phyloP scores from a whole-genome alignment of 257 asterid species.

The Solanum neorickii region DNA sequence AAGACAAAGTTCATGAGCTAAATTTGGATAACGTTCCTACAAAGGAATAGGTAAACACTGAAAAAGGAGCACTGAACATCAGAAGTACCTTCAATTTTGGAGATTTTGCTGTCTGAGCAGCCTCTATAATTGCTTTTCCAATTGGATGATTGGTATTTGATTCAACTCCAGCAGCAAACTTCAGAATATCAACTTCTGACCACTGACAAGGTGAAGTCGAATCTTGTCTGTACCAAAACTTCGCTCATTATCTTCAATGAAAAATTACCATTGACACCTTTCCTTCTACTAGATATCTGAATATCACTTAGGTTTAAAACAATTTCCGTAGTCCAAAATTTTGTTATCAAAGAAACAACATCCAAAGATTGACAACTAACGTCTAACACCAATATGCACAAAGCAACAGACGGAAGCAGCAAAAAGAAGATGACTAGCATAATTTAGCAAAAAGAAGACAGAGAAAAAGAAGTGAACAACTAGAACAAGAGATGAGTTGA shows the following conservation, averaged over 20 bases:
- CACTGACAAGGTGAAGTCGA: constrained; percentile 29
- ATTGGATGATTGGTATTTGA: constrained; percentile 92
- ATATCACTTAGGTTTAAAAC: neutral
- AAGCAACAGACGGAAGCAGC: neutral
- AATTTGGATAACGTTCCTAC: neutral
- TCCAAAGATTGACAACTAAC: neutral
- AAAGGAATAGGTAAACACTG: neutral
- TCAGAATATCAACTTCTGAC: constrained; percentile 78
- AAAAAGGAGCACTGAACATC: neutral
- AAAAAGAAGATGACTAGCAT: neutral
- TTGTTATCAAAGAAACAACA: neutral
- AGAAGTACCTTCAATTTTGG: constrained; percentile 43
- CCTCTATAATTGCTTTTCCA: constrained; percentile 92
- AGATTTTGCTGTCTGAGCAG: constrained; percentile 58
- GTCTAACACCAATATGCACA: neutral
- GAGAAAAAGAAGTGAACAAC: neutral
- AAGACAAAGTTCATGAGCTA: neutral
- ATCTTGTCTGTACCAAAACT: constrained; percentile 43
- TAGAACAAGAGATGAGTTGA: neutral
- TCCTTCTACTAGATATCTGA: neutral
- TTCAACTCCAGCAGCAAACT: constrained; percentile 94
- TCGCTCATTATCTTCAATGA: constrained; percentile 7
- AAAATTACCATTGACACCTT: neutral
- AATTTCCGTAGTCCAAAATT: neutral
- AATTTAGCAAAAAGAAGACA: neutral